Evolutionary conservation across 1,284 basidiomycete species (phyloP).

Genomic region (Apiotrichum siamense): DNA sequence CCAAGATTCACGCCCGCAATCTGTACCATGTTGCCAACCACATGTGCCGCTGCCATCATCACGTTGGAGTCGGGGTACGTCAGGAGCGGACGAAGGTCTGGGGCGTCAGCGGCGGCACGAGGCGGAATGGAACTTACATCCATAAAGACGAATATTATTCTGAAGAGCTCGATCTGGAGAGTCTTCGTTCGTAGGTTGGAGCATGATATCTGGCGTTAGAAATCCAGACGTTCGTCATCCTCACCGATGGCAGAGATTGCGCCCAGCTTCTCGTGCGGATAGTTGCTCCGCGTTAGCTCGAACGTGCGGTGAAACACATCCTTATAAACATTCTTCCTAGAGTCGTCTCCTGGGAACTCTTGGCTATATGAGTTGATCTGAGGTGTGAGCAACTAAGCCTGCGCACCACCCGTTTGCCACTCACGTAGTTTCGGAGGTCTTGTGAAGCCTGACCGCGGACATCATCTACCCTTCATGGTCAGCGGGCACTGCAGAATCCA

Average conservation of each 20-base stretch:
- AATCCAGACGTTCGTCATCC: background rate
- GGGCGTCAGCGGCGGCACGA: background rate
- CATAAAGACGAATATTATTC: constrained; percentile 43
- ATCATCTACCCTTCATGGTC: constrained; percentile 13
- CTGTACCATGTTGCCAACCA: constrained; percentile 45
- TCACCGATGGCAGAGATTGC: constrained; percentile 50
- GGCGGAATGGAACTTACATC: constrained; percentile 28
- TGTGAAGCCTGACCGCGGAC: constrained; percentile 12
- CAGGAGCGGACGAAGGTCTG: constrained; percentile 42
- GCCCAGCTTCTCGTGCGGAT: constrained; percentile 49
- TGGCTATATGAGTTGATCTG: constrained; percentile 38
- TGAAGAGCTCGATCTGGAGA: constrained; percentile 43
- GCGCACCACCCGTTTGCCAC: background rate
- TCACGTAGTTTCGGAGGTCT: constrained; percentile 35
- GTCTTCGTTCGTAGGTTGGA: constrained; percentile 41
- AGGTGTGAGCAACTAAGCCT: background rate
- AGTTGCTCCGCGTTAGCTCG: constrained; percentile 50
- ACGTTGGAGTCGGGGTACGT: constrained; percentile 44
- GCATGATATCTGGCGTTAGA: constrained; percentile 30
- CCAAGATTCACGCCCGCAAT: constrained; percentile 42
- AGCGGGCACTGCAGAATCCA: background rate
- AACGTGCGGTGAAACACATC: constrained; percentile 51
- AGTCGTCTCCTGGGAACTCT: constrained; percentile 44
- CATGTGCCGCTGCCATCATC: constrained; percentile 45
- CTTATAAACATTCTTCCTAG: constrained; percentile 43